Conservation (phyloP, 75 land plant genomes). For the Sequoiadendron giganteum region DNA sequence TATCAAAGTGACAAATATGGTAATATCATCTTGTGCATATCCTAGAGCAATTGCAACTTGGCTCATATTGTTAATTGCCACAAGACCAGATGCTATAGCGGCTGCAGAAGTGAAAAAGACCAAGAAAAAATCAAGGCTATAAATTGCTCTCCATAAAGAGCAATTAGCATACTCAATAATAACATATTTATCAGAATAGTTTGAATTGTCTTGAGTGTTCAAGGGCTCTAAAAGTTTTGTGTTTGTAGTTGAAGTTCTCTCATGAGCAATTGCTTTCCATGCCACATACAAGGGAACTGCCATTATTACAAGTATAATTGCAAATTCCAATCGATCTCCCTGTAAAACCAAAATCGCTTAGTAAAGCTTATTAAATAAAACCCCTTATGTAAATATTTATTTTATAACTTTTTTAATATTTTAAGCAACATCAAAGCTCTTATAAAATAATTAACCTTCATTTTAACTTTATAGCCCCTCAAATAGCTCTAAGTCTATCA, state of each 20-base stretch:
- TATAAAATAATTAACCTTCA: no score
- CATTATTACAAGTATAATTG: background rate
- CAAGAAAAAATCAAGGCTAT: background rate
- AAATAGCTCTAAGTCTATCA: no score
- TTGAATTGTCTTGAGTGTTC: background rate
- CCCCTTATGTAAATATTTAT: background rate
- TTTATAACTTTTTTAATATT: background rate
- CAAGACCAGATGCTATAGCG: background rate
- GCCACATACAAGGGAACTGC: background rate
- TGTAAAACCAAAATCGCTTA: background rate
- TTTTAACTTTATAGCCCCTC: no score
- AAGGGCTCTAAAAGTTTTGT: background rate
- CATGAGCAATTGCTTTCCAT: background rate
- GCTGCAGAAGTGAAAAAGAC: background rate
- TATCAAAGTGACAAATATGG: constrained; percentile 26
- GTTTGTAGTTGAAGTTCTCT: background rate
- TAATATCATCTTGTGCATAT: background rate
- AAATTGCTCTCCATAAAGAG: background rate
- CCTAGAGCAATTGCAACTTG: constrained; percentile 14
- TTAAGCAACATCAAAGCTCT: no score
- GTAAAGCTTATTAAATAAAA: background rate
- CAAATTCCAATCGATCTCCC: background rate
- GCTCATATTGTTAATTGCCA: background rate
- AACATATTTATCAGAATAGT: background rate
- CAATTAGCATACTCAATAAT: background rate